phyloP scores from a whole-genome alignment of 306 rosid species.

The Lagenaria siceraria region DNA sequence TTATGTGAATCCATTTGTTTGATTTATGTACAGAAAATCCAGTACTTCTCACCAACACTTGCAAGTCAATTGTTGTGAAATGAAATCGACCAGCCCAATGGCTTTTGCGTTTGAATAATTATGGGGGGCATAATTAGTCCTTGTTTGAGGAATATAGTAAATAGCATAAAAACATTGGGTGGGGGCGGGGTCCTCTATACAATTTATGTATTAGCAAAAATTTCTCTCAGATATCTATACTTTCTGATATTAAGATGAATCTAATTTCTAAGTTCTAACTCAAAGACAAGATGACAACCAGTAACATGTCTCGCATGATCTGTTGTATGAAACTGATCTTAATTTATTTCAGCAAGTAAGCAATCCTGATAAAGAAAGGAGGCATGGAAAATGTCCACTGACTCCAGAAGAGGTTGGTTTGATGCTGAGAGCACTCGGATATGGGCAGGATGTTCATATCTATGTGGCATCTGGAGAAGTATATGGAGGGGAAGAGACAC shows the following conservation, averaged over 20 bases:
- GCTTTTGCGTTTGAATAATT: neutral
- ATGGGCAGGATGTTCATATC: conserved; percentile 79
- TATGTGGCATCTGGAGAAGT: conserved; percentile 97
- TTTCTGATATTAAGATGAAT: neutral
- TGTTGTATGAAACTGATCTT: neutral
- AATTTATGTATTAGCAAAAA: neutral
- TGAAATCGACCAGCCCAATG: neutral
- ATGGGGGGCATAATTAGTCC: neutral
- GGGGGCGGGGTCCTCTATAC: neutral
- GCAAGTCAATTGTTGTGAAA: neutral
- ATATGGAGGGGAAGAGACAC: conserved; percentile 85
- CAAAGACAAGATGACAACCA: neutral
- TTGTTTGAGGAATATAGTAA: neutral
- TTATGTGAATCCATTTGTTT: neutral
- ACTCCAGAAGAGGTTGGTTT: conserved; percentile 99
- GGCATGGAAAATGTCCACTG: conserved; percentile 96
- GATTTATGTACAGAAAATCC: neutral
- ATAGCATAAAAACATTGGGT: neutral
- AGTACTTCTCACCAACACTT: neutral
- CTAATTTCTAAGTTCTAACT: neutral
- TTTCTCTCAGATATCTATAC: neutral
- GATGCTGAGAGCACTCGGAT: conserved; percentile 94
- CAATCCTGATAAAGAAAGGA: conserved; percentile 91
- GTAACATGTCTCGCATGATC: neutral
- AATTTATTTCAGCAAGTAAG: conserved; percentile 44